phyloP scores from a whole-genome alignment of 1,284 basidiomycete species.

The Crepidotus sp. region DNA sequence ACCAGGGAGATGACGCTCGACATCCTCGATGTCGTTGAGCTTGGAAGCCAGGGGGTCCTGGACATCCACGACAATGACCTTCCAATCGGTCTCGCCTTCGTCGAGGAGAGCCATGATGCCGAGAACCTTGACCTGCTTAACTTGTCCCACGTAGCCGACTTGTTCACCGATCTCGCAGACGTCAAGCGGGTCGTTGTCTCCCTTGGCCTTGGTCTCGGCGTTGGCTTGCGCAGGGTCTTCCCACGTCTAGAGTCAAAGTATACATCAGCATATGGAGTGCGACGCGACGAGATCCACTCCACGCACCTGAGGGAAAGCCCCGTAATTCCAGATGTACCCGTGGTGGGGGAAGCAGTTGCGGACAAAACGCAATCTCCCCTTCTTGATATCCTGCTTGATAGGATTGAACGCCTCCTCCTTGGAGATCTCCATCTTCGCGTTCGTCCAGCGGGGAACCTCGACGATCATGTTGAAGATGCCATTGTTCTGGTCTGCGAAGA shows the following conservation, averaged over 20 bases:
- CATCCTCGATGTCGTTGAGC: constrained; percentile 99
- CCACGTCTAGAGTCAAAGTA: constrained; percentile 77
- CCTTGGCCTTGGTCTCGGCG: constrained; percentile 97
- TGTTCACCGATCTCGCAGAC: constrained; percentile 99
- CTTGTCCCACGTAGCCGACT: constrained; percentile 93
- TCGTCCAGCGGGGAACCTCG: constrained; percentile 99
- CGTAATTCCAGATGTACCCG: constrained; percentile 79
- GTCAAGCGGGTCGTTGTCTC: constrained; percentile 99
- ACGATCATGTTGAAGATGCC: constrained; percentile 98
- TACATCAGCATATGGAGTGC: neutral
- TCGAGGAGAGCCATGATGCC: constrained; percentile 99
- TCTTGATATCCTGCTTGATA: constrained; percentile 98
- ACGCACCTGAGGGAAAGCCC: constrained; percentile 91
- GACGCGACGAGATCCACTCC: constrained; percentile 42
- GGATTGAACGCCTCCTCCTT: constrained; percentile 98
- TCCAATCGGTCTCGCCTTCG: constrained; percentile 99
- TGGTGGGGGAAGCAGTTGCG: constrained; percentile 98
- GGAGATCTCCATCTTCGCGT: constrained; percentile 98
- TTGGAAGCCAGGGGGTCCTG: constrained; percentile 93
- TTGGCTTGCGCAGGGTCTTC: constrained; percentile 88
- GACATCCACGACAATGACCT: constrained; percentile 96
- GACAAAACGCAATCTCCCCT: constrained; percentile 93
- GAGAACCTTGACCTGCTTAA: constrained; percentile 99
- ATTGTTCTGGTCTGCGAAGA: constrained; percentile 89
- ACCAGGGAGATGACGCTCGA: constrained; percentile 96